These are phyloP conservation scores for Alternaria gaisen DNA, from an alignment of 2,329 filamentous ascomycete species.

Conservation along the genomic window DNA sequence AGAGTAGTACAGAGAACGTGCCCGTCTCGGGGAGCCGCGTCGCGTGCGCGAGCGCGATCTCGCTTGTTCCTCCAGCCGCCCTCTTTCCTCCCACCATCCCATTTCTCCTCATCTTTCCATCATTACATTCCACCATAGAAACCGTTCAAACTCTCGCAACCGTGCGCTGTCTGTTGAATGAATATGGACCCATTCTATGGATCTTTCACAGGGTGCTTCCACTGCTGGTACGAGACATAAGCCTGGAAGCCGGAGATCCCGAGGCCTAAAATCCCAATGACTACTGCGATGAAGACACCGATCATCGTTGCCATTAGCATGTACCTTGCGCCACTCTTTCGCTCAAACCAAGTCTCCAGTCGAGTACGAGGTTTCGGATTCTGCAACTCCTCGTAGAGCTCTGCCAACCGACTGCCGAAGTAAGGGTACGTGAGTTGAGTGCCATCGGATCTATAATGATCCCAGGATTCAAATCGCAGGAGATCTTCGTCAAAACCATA, in stretches of 20 bases:
- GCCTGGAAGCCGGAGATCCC: conserved; percentile 41
- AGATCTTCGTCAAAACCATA: conserved; percentile 12
- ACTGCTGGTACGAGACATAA: conserved; percentile 44
- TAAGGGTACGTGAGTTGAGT: conserved; percentile 34
- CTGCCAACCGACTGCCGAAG: conserved; percentile 30
- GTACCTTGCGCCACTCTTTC: conserved; percentile 39
- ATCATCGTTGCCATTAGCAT: conserved; percentile 46
- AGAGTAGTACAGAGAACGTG: neutral
- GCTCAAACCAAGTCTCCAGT: conserved; percentile 37
- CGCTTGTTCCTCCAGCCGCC: neutral
- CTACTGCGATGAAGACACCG: conserved; percentile 41
- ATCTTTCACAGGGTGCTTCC: conserved; percentile 39
- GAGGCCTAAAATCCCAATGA: conserved; percentile 36
- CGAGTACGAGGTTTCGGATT: conserved; percentile 29
- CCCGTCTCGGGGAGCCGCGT: neutral
- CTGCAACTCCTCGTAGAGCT: conserved; percentile 36
- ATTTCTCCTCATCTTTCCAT: neutral
- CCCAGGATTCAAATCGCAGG: neutral
- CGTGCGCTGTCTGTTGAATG: neutral
- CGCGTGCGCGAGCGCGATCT: conserved; percentile 2
- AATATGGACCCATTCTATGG: neutral
- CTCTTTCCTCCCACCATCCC: neutral
- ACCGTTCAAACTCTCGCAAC: neutral
- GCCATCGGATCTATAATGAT: conserved; percentile 22
- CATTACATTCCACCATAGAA: neutral